Evolutionary conservation across 2,329 filamentous ascomycete species (phyloP).

Genomic region (Fusarium incarnatum): DNA sequence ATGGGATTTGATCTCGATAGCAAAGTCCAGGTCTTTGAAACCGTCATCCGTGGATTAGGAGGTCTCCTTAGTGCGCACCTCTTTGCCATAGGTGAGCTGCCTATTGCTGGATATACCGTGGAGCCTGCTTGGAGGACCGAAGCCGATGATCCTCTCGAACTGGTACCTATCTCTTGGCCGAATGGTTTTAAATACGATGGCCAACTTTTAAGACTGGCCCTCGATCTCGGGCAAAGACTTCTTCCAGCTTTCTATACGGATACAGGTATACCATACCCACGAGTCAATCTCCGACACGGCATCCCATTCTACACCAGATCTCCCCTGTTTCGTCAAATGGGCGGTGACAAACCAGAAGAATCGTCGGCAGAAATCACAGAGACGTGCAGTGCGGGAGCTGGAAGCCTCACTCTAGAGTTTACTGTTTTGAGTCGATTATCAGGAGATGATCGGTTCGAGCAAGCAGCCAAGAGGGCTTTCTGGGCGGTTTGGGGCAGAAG

Average conservation of each 20-base stretch:
- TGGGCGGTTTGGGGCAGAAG: conserved; percentile 96
- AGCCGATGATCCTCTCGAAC: conserved; percentile 58
- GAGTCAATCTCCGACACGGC: conserved; percentile 90
- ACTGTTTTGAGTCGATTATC: conserved; percentile 89
- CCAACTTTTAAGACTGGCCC: conserved; percentile 87
- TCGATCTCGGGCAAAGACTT: conserved; percentile 84
- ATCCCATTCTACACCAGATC: conserved; percentile 94
- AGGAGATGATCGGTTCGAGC: conserved; percentile 88
- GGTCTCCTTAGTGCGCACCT: conserved; percentile 92
- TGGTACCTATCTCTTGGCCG: conserved; percentile 74
- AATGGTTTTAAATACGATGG: conserved; percentile 87
- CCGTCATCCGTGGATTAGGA: conserved; percentile 91
- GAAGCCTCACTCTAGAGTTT: conserved; percentile 93
- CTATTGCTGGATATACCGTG: conserved; percentile 82
- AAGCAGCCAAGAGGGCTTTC: conserved; percentile 89
- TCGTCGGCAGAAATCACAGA: conserved; percentile 81
- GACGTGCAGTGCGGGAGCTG: conserved; percentile 96
- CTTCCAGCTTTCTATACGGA: conserved; percentile 92
- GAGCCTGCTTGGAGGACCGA: conserved; percentile 42
- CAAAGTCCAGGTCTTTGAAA: conserved; percentile 99
- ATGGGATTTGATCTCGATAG: conserved; percentile 94
- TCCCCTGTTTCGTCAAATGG: conserved; percentile 72
- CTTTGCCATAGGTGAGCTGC: conserved; percentile 90
- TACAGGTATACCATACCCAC: conserved; percentile 92
- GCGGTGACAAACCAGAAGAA: conserved; percentile 50